Evolutionary conservation across 2,329 filamentous ascomycete genomes (phyloP), one percentile per base, ranked within the genome.

Genomic region (Graphilbum sp.): DNA sequence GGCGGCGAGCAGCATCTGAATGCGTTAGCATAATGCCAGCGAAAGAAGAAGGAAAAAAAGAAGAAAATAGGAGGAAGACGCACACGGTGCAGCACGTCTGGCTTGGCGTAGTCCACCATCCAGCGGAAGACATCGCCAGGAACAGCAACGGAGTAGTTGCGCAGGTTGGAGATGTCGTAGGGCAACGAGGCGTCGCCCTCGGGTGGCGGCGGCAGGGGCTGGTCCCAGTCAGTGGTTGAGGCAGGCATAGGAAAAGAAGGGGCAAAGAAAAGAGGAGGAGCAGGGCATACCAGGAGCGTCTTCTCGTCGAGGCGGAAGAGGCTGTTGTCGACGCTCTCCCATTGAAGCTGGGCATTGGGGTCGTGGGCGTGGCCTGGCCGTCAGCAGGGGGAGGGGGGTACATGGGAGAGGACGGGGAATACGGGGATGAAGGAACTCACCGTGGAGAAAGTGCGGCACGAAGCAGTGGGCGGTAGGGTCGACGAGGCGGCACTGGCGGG

Each of bases 91-190:
- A 96, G 63, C 0, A 92, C 69, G 39, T 82, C 75, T n/a, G 83
- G 73, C 0, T 79, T 75, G 0, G 83, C 88, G 56, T 78, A 96
- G 58, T 98, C 88, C 36, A 98, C 68, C 36, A 96, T 76, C 90
- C 90, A 98, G 44, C 90, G 79, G 58, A 98, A 98, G 0, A 93
- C 82, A 50, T 98, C 90, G 33, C 90, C 92, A 41, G 75, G 88
- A 9, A 96, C 74, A 23, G 90, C 90, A 12, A 98, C 58, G 0
- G 83, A 85, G 56, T 93, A 96, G 52, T 94, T 86, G 36, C 75
- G 71, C 18, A 90, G 62, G 40, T 86, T 87, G 1, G 74, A 72
- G 35, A 88, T 78, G 49, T 90, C 82, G 52, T 86, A 90, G 1
- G 88, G 87, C 15, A 93, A 61, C 2, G 87, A 94, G 2, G 78